Percentiles rank a stretch among this genome's conserved stretches.
phyloP scores from a whole-genome alignment of 169 alveolate species.

The Plasmodium chabaudi region DNA sequence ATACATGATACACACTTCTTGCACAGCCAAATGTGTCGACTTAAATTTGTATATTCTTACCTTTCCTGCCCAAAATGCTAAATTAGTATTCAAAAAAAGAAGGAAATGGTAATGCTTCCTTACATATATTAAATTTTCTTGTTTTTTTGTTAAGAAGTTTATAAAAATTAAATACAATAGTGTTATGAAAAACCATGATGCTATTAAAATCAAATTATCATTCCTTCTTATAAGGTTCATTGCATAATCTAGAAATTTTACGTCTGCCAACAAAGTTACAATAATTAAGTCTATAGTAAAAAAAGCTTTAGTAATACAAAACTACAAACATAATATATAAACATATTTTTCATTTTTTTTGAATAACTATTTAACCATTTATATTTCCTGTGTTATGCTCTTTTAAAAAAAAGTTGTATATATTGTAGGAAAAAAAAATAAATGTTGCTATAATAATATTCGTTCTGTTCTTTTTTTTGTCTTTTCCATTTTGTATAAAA shows the following conservation, averaged over 20 bases:
- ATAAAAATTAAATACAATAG: slow-evolving; percentile 24
- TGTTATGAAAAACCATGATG: slow-evolving; percentile 21
- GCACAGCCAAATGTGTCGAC: too few species aligned
- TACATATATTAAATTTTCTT: slow-evolving; percentile 4
- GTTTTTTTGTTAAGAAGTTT: slow-evolving; percentile 1
- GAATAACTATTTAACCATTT: too few species aligned
- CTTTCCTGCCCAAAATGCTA: slow-evolving; percentile 9
- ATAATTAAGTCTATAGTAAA: too few species aligned
- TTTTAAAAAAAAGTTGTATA: slow-evolving; percentile 17
- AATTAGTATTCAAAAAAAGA: slow-evolving; percentile 12
- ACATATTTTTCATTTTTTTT: too few species aligned
- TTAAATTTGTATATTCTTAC: slow-evolving; percentile 2
- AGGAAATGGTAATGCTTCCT: slow-evolving; percentile 64
- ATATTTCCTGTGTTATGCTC: neutral
- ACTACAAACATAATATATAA: too few species aligned
- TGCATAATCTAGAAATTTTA: neutral
- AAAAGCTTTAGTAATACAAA: too few species aligned
- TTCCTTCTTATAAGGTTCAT: neutral
- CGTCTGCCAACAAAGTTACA: slow-evolving; percentile 3
- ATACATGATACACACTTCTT: neutral
- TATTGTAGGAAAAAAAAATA: slow-evolving; percentile 14
- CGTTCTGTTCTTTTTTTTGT: neutral
- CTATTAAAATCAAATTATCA: slow-evolving; percentile 5
- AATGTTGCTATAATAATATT: slow-evolving; percentile 5
- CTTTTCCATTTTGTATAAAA: neutral